These are phyloP conservation scores for Limonium bicolor DNA, from an alignment of 148 eudicot genomes.

Conservation along the genomic window DNA sequence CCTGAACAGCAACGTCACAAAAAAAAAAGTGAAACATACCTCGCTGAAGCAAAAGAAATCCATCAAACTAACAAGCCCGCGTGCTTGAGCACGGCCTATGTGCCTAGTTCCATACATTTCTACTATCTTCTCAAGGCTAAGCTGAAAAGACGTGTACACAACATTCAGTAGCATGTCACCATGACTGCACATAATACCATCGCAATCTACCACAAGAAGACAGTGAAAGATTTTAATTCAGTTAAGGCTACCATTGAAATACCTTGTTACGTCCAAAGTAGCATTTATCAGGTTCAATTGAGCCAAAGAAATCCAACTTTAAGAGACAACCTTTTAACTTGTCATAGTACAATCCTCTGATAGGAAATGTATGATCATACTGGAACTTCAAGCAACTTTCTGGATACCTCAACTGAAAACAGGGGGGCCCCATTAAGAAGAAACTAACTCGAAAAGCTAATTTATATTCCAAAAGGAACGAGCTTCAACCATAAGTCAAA, in stretches of 20 bases:
- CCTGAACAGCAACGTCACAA: no score
- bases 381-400: conserved; percentile 81
- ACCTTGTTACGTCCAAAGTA: conserved; percentile 93
- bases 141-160: conserved; percentile 28
- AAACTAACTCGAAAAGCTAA: no score
- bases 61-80: conserved; percentile 89
- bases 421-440: conserved; percentile 1
- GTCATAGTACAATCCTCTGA: conserved; percentile 90
- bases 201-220: neutral
- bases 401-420: conserved; percentile 82
- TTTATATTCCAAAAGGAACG: no score
- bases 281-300: conserved; percentile 94
- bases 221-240: neutral
- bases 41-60: conserved; percentile 99
- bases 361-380: conserved; percentile 75
- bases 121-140: conserved; percentile 51
- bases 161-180: neutral
- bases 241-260: neutral
- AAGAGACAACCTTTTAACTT: conserved; percentile 82
- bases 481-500: neutral
- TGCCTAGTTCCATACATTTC: conserved; percentile 88
- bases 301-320: conserved; percentile 97
- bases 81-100: conserved; percentile 94
- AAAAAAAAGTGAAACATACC: conserved; percentile 26
- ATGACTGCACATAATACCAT: neutral